These are phyloP conservation scores for Monosporascus cannonballus DNA, from an alignment of 2,329 filamentous ascomycete genomes.

Conservation along the genomic window DNA sequence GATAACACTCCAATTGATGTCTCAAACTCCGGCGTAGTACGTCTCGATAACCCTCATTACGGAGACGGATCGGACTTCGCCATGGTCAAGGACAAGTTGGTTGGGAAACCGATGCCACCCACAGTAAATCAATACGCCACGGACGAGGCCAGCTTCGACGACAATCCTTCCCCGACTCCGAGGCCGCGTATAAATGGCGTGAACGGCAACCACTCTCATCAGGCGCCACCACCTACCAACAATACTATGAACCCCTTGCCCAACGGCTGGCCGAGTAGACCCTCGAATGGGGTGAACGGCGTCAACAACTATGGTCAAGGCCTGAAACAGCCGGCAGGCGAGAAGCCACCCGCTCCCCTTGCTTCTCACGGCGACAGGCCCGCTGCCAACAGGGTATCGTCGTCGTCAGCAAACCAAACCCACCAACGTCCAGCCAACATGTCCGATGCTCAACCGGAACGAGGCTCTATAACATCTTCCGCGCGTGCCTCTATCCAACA, in stretches of 20 bases:
- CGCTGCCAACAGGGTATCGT: slow-evolving; percentile 8
- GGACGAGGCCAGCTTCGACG: slow-evolving; percentile 46
- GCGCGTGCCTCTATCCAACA: slow-evolving; percentile 25
- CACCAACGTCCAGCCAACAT: slow-evolving; percentile 20
- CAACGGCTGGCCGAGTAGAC: slow-evolving; percentile 44
- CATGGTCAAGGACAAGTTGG: slow-evolving; percentile 20
- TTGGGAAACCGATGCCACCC: slow-evolving; percentile 28
- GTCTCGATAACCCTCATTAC: slow-evolving; percentile 21
- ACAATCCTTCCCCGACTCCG: slow-evolving; percentile 44
- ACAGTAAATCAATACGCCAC: slow-evolving; percentile 29
- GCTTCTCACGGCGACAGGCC: slow-evolving; percentile 1
- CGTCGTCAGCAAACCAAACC: background rate
- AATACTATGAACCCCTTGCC: slow-evolving; percentile 52
- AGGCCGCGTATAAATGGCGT: slow-evolving; percentile 37
- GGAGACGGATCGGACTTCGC: slow-evolving; percentile 23
- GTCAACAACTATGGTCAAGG: slow-evolving; percentile 26
- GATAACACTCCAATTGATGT: slow-evolving; percentile 27
- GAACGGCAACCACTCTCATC: background rate
- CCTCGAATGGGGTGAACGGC: slow-evolving; percentile 22
- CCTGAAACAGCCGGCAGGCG: background rate
- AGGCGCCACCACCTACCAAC: slow-evolving; percentile 32
- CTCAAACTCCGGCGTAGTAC: slow-evolving; percentile 23
- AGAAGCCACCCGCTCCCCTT: background rate
- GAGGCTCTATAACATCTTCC: slow-evolving; percentile 29
- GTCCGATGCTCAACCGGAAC: slow-evolving; percentile 25